A percentile compares a stretch with the other conserved stretches of the same genome.
Evolutionary conservation across 2,329 filamentous ascomycete genomes (phyloP).

Genomic region (Graphilbum fragrans): DNA sequence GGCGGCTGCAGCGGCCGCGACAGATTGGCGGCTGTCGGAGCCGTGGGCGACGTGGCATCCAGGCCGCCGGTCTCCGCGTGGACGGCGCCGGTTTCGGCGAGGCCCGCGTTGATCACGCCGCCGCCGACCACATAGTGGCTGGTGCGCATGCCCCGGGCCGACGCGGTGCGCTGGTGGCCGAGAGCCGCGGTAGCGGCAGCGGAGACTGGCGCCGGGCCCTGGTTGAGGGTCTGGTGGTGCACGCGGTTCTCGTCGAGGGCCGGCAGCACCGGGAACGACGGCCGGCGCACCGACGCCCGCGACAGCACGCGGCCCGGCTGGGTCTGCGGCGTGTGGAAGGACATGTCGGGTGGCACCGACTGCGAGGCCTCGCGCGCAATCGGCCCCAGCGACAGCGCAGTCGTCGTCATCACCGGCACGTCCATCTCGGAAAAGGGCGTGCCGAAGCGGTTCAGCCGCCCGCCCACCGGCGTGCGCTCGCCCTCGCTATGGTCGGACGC

Average conservation of each 20-base stretch:
- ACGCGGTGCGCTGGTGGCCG: constrained; percentile 10
- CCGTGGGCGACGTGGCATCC: not conserved
- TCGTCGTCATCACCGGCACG: constrained; percentile 67
- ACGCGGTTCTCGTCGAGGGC: constrained; percentile 53
- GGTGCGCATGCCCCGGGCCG: constrained; percentile 5
- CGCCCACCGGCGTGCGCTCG: constrained; percentile 39
- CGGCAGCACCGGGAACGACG: constrained; percentile 57
- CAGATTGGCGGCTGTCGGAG: not conserved
- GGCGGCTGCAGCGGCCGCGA: constrained; percentile 34
- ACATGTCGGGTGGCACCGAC: constrained; percentile 91
- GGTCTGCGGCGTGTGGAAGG: constrained; percentile 41
- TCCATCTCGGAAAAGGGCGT: constrained; percentile 89
- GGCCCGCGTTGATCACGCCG: constrained; percentile 17
- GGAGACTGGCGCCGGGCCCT: constrained; percentile 2
- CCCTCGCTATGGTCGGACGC: constrained; percentile 3
- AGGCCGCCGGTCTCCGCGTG: not conserved
- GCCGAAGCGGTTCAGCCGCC: constrained; percentile 58
- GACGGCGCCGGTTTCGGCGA: constrained; percentile 13
- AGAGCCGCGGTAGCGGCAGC: constrained; percentile 19
- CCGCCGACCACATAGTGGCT: not conserved
- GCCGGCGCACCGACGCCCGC: constrained; percentile 47
- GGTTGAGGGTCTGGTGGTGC: not conserved
- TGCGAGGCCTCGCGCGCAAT: constrained; percentile 71
- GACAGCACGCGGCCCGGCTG: constrained; percentile 27
- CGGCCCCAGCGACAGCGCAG: constrained; percentile 57